Conservation (phyloP, 495 filamentous ascomycete species). For the Saxophila tyrrhenica region DNA sequence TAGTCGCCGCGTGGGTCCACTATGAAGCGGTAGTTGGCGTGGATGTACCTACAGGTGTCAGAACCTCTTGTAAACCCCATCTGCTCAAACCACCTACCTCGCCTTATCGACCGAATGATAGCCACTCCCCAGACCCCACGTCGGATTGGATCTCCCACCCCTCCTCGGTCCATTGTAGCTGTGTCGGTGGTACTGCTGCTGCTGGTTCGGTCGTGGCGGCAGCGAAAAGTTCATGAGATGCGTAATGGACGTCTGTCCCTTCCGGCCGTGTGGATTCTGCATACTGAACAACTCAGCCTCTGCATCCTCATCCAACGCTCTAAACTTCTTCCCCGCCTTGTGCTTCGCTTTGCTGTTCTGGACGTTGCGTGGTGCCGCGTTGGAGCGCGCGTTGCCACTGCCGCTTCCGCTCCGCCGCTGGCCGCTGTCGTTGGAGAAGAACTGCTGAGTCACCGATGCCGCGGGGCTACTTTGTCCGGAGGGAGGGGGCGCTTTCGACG, state of each 20-base stretch:
- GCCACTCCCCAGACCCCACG: constrained; percentile 81
- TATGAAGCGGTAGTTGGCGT: constrained; percentile 95
- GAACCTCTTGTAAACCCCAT: background rate
- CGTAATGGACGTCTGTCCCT: constrained; percentile 89
- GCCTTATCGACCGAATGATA: constrained; percentile 89
- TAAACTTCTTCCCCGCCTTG: constrained; percentile 45
- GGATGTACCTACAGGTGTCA: constrained; percentile 56
- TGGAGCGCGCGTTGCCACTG: constrained; percentile 44
- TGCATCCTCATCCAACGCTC: constrained; percentile 62
- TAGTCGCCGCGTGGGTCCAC: constrained; percentile 77
- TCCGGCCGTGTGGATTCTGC: constrained; percentile 69
- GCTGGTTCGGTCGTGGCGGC: constrained; percentile 60
- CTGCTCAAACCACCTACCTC: constrained; percentile 37
- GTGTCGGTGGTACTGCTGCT: constrained; percentile 47
- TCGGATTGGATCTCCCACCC: constrained; percentile 49
- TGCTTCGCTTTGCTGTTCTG: constrained; percentile 69
- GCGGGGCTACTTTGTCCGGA: constrained; percentile 20
- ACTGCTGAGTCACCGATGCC: constrained; percentile 22
- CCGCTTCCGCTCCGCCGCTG: constrained; percentile 53
- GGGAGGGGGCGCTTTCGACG: constrained; percentile 17
- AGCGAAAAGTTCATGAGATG: constrained; percentile 88
- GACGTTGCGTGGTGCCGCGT: constrained; percentile 51
- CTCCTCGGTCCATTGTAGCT: constrained; percentile 39
- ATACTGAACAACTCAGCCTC: constrained; percentile 76
- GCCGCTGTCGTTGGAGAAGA: constrained; percentile 27